Base-by-base conservation (phyloP, 495 filamentous ascomycete genomes). In the Margaritispora aquatica region DNA sequence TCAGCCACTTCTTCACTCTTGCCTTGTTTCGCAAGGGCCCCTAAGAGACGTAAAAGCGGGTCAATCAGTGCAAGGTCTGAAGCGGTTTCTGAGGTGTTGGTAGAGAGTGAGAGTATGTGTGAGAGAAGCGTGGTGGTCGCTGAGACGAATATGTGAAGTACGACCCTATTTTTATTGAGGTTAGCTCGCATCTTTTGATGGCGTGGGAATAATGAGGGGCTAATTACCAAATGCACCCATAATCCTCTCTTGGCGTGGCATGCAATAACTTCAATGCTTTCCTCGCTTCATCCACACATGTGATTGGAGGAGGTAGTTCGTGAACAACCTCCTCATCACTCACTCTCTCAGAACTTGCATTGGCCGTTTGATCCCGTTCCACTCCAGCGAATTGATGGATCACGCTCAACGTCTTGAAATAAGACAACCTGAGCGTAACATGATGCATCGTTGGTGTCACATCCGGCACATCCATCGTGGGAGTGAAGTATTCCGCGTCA, bases 131-230 rank as follows among this genome's bases (percentile, higher is more conserved):
- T 97, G 2, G 96, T 89, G 4, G 96, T 80, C 9, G 94, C 88
- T 2, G 93, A 96, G 20, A 98, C 90, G 7, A 95, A 95, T 72
- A 94, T 97, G 74, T 98, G 97, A 48, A 98, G 78, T 65, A 96
- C 89, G 63, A 96, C 80, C 92, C 92, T 96, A 54, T 47, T 51
- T 34, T 36, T 0, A 36, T 56, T 55, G 44, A 17, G 20, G n/a
- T 2, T 44, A 41, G 55, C 65, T 66, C 86, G 76, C n/a, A n/a
- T n/a, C n/a, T n/a, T n/a, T n/a, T n/a, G n/a, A n/a, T n/a, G n/a
- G n/a, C n/a, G n/a, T n/a, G n/a, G n/a, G n/a, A n/a, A n/a, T n/a
- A n/a, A n/a, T n/a, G n/a, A n/a, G n/a, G n/a, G n/a, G n/a, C n/a
- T n/a, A n/a, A n/a, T n/a, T 75, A 96, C 93, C 94, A 97, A 54